phyloP scores from a whole-genome alignment of 2,329 filamentous ascomycete genomes.

The Phaeosphaeriaceae sp. region DNA sequence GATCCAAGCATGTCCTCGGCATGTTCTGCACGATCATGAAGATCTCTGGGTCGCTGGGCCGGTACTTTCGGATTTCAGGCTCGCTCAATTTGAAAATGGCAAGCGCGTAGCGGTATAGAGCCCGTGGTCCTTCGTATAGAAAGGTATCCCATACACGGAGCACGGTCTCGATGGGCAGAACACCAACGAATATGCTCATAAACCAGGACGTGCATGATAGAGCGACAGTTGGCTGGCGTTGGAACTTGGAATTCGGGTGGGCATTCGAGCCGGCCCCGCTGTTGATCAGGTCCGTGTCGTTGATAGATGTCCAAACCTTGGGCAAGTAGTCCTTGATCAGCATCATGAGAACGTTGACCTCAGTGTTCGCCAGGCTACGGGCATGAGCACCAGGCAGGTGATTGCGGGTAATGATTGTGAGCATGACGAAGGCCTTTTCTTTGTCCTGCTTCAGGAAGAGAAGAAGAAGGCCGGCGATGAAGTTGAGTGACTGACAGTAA shows the following conservation, averaged over 20 bases:
- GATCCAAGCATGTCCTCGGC: constrained; percentile 80
- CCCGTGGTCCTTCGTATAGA: constrained; percentile 94
- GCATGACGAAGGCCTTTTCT: constrained; percentile 89
- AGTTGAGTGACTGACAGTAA: constrained; percentile 96
- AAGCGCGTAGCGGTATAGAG: constrained; percentile 88
- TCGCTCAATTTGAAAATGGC: constrained; percentile 92
- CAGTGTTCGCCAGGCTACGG: constrained; percentile 88
- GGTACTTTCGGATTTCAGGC: constrained; percentile 72
- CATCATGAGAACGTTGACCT: constrained; percentile 91
- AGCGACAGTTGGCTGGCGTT: constrained; percentile 82
- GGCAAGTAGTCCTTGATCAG: constrained; percentile 84
- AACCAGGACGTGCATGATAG: constrained; percentile 96
- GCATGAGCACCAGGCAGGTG: constrained; percentile 94
- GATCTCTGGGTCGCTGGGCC: constrained; percentile 90
- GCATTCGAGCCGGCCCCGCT: constrained; percentile 41
- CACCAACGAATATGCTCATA: constrained; percentile 96
- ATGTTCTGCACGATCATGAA: constrained; percentile 92
- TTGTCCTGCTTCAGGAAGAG: constrained; percentile 83
- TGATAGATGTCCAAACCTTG: constrained; percentile 85
- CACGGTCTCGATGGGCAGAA: constrained; percentile 87
- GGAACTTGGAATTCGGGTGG: constrained; percentile 43
- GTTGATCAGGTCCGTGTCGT: constrained; percentile 68
- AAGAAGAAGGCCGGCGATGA: constrained; percentile 86
- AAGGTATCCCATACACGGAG: constrained; percentile 94
- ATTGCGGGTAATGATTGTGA: constrained; percentile 88